Conservation (phyloP, 23 red algal genomes). For the Agarophyton chilense region DNA sequence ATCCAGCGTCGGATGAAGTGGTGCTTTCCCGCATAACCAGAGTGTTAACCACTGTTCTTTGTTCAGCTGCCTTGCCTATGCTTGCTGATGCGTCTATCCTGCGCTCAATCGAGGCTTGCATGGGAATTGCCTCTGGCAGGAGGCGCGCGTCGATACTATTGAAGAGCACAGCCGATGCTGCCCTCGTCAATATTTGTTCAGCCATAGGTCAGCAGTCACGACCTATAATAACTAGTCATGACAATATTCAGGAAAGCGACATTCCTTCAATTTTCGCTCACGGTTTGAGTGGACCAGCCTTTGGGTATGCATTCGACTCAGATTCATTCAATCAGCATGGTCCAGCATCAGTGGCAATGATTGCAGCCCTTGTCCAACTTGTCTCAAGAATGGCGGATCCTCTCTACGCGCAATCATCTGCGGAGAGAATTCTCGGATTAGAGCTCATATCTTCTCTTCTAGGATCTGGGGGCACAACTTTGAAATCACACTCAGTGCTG, state of each 20-base stretch:
- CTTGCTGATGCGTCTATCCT: constrained; percentile 44
- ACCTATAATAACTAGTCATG: constrained; percentile 3
- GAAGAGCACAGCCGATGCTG: constrained; percentile 56
- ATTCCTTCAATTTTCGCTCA: constrained; percentile 26
- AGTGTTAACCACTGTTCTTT: constrained; percentile 32
- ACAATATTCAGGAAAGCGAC: not conserved
- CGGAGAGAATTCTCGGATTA: constrained; percentile 58
- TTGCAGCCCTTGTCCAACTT: constrained; percentile 47
- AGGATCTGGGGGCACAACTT: constrained; percentile 27
- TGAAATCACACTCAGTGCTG: constrained; percentile 31
- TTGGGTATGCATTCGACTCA: constrained; percentile 61
- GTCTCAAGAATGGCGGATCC: constrained; percentile 70
- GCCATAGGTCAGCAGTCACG: constrained; percentile 30
- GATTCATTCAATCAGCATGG: constrained; percentile 60
- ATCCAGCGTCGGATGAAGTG: constrained; percentile 81
- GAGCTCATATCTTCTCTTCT: constrained; percentile 59
- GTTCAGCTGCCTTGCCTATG: constrained; percentile 4
- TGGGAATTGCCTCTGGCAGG: constrained; percentile 65
- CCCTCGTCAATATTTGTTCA: constrained; percentile 45
- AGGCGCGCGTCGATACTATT: constrained; percentile 72
- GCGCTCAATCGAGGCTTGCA: constrained; percentile 58
- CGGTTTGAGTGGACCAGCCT: constrained; percentile 42
- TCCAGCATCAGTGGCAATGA: constrained; percentile 35
- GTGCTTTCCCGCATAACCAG: constrained; percentile 69
- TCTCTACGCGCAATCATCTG: constrained; percentile 20